Base-by-base conservation (phyloP, 495 filamentous ascomycete genomes). In the Aspergillus cavernicola region DNA sequence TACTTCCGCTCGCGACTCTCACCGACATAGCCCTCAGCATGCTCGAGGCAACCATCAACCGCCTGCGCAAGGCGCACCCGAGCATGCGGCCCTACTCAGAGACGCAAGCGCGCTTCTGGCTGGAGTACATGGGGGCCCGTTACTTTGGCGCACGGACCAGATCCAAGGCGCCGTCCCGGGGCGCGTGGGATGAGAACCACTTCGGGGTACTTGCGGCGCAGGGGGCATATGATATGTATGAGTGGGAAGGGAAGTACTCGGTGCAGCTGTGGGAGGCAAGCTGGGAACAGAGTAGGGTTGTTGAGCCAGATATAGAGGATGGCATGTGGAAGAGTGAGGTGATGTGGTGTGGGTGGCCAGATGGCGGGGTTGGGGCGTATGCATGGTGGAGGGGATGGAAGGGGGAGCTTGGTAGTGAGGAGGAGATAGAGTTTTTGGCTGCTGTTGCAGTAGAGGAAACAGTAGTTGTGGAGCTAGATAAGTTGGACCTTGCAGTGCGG, bases 371-470 rank as follows among this genome's bases (percentile, higher is more conserved):
- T 33, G 46, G 40, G 51, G 40, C 11, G 40, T 39, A 52, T 38
- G 61, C 61, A 12, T 56, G 57, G 61, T 50, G 28, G 23, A 64
- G 60, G 55, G 60, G 60, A 16, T 63, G 57, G 57, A 53, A 63
- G 50, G 53, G 44, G 47, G 60, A 63, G 57, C 38, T 63, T 40
- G 60, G 60, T 16, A 55, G 60, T 55, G 60, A 63, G 57, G 60
- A 63, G 39, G 57, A 63, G 57, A 40, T 57, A n/a, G 44, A 59
- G 50, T 60, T 63, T 47, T 46, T 63, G 50, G 60, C 60, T 35
- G 55, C 61, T 47, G 51, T 64, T 61, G 58, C 61, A 33, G 57
- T 58, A 35, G 49, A 64, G 55, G 61, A 64, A 46, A 61, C 40
- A 38, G 42, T 45, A 40, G 58, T 55, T 10, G 38, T 55, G 32